Conservation (phyloP, 2,329 filamentous ascomycete genomes). For the Fusarium stilboides region DNA sequence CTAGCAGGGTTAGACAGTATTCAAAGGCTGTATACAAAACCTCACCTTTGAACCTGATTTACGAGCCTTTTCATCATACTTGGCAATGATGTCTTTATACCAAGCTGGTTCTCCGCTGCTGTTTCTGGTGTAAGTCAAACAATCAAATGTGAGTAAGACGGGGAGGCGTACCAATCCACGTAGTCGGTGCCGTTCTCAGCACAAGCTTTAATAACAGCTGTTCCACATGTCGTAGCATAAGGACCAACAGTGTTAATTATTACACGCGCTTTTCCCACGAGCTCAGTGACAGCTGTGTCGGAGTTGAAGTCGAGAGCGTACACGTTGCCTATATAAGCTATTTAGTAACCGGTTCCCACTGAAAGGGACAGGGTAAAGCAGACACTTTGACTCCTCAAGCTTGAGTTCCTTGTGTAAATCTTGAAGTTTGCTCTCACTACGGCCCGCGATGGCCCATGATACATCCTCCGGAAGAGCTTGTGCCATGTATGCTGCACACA, state of each 20-base stretch:
- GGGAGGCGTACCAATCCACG: constrained; percentile 37
- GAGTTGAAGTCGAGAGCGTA: constrained; percentile 21
- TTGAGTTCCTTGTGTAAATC: constrained; percentile 64
- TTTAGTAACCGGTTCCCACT: not conserved
- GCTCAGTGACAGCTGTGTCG: constrained; percentile 9
- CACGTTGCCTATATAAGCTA: not conserved
- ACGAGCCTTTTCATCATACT: constrained; percentile 24
- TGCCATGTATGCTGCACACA: constrained; percentile 80
- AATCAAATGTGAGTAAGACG: not conserved
- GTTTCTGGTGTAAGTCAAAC: constrained; percentile 11
- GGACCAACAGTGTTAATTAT: constrained; percentile 37
- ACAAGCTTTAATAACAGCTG: constrained; percentile 36
- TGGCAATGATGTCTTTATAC: constrained; percentile 32
- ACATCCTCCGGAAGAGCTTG: constrained; percentile 78
- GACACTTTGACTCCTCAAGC: constrained; percentile 13
- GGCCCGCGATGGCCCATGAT: constrained; percentile 87
- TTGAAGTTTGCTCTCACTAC: constrained; percentile 80
- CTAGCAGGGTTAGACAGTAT: constrained; percentile 10
- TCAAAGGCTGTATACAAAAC: not conserved
- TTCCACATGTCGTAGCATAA: constrained; percentile 35
- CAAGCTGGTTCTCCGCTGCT: constrained; percentile 42
- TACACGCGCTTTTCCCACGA: constrained; percentile 1
- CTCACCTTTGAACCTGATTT: constrained; percentile 29
- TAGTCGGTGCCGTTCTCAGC: constrained; percentile 43
- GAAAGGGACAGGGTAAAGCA: not conserved